Evolutionary conservation across 2,329 filamentous ascomycete species (phyloP).

Genomic region (Colletotrichum sp.): DNA sequence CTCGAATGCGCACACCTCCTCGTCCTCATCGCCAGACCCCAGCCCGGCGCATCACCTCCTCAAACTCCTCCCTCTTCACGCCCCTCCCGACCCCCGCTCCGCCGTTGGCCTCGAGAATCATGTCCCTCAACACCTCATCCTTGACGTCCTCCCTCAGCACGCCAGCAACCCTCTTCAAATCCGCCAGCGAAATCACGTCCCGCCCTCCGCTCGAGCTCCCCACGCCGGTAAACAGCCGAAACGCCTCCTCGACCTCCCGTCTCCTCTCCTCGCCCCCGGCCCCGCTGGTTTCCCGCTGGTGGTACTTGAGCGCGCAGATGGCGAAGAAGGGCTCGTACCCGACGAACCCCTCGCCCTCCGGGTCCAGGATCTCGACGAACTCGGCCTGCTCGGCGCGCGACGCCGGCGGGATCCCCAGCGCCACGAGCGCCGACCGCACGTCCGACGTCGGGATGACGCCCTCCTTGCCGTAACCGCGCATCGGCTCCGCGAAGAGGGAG

Average conservation of each 20-base stretch:
- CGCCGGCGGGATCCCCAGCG: conserved; percentile 76
- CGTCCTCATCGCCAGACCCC: conserved; percentile 75
- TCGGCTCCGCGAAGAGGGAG: conserved; percentile 76
- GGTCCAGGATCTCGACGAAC: conserved; percentile 83
- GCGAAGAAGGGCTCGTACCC: conserved; percentile 83
- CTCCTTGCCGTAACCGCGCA: conserved; percentile 64
- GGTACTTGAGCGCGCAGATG: conserved; percentile 86
- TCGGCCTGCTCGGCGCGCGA: conserved; percentile 72
- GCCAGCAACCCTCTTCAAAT: conserved; percentile 79
- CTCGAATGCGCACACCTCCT: neutral
- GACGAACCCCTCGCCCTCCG: conserved; percentile 78
- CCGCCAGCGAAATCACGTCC: conserved; percentile 75
- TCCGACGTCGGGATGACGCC: conserved; percentile 72
- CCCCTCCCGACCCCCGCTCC: conserved; percentile 73
- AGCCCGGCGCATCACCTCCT: conserved; percentile 82
- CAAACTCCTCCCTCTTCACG: conserved; percentile 81
- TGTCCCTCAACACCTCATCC: conserved; percentile 86
- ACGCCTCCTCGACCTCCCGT: conserved; percentile 81
- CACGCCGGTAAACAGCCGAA: conserved; percentile 74
- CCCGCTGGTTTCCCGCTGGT: conserved; percentile 53
- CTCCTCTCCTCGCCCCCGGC: conserved; percentile 41
- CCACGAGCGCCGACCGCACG: conserved; percentile 75
- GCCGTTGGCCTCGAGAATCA: conserved; percentile 94
- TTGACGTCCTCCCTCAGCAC: conserved; percentile 84
- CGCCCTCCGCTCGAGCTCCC: conserved; percentile 15